A percentile compares a stretch with the other conserved stretches of the same genome.
Evolutionary conservation across 805 yeast species (phyloP).

Genomic region (Tanozyma kutaoensis): DNA sequence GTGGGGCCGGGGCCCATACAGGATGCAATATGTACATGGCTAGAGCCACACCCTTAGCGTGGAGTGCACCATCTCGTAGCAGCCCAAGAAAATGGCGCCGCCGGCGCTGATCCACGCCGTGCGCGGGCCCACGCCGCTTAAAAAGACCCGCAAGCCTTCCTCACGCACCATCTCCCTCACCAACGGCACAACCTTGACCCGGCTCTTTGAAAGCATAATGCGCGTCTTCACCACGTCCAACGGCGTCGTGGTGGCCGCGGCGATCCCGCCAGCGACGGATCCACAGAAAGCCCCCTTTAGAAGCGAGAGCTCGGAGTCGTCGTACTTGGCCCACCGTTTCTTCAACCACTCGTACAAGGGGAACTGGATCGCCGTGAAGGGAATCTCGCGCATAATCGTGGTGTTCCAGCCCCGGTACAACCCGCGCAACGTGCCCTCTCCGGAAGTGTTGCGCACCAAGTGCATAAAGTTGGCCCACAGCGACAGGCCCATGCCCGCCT

Average conservation of each 20-base stretch:
- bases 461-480: constrained; percentile 58
- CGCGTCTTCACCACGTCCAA: constrained; percentile 72
- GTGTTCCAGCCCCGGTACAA: constrained; percentile 89
- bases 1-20: too few relatives aligned
- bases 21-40: too few relatives aligned
- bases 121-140: constrained; percentile 86
- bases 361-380: constrained; percentile 91
- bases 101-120: constrained; percentile 98
- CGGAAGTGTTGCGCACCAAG: constrained; percentile 48
- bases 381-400: constrained; percentile 90
- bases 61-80: constrained; percentile 65
- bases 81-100: constrained; percentile 94
- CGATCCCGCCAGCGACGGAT: constrained; percentile 68
- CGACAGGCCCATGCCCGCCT: constrained; percentile 35
- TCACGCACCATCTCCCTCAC: constrained; percentile 43
- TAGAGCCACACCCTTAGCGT: too few relatives aligned
- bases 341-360: constrained; percentile 85
- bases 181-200: constrained; percentile 32
- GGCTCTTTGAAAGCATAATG: constrained; percentile 57
- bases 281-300: constrained; percentile 78
- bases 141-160: constrained; percentile 65
- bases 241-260: constrained; percentile 75
- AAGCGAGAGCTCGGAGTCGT: constrained; percentile 33
- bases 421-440: constrained; percentile 69
- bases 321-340: constrained; percentile 34